Conservation (phyloP, 495 filamentous ascomycete genomes). For the Gamarada debralockiae region DNA sequence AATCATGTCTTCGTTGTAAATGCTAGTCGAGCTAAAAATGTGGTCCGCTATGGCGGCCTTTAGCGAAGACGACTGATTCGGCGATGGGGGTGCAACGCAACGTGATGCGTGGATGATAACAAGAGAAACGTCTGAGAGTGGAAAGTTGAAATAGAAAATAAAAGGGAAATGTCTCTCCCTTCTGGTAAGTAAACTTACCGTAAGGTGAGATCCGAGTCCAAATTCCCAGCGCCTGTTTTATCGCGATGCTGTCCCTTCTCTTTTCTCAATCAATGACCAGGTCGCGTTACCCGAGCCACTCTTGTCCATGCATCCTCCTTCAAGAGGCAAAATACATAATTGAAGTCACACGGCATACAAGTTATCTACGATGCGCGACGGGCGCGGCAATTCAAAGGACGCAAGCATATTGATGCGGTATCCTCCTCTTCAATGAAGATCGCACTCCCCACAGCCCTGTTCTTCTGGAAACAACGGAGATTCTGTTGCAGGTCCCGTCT, state of each 20-base stretch:
- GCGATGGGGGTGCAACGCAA: background rate
- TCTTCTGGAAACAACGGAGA: too few species aligned
- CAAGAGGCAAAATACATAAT: background rate
- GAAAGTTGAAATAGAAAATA: background rate
- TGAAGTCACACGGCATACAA: constrained; percentile 25
- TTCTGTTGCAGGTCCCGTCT: too few species aligned
- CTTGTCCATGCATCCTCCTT: background rate
- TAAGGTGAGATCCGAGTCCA: background rate
- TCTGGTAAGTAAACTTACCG: constrained; percentile 14
- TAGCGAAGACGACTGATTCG: background rate
- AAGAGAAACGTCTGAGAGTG: background rate
- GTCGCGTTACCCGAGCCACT: background rate
- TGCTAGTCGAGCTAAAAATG: constrained; percentile 2
- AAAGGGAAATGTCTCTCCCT: background rate
- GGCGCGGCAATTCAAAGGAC: constrained; percentile 4
- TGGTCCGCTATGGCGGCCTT: background rate
- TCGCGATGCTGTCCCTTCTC: background rate
- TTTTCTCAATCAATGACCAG: too few species aligned
- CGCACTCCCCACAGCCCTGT: too few species aligned
- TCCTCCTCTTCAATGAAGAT: background rate
- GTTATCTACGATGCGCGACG: constrained; percentile 26
- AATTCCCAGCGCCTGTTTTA: background rate
- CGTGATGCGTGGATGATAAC: background rate
- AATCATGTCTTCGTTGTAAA: background rate
- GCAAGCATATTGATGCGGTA: background rate